A percentile compares a stretch with the other conserved stretches of the same genome.
These are phyloP conservation scores for Lasiosphaeriaceae sp. DNA, from an alignment of 495 filamentous ascomycete genomes.

Conservation along the genomic window DNA sequence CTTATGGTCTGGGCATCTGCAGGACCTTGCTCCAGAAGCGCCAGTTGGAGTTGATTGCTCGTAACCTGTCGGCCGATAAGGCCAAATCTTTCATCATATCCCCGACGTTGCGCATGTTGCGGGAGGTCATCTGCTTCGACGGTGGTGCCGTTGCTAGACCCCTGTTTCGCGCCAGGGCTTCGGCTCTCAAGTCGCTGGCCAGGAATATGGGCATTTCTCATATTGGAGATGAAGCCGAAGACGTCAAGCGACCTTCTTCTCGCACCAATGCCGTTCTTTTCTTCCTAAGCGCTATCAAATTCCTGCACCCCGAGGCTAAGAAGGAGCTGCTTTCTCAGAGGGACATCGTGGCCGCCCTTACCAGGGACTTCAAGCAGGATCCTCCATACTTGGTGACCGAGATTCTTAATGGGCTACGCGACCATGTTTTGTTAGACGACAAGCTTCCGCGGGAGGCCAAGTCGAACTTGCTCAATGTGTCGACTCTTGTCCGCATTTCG, in stretches of 20 bases:
- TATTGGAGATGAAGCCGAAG: conserved; percentile 51
- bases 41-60: conserved; percentile 66
- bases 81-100: conserved; percentile 81
- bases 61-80: conserved; percentile 67
- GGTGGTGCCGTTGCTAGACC: conserved; percentile 70
- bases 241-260: conserved; percentile 61
- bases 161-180: conserved; percentile 64
- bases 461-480: conserved; percentile 64
- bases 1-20: conserved; percentile 68
- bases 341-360: conserved; percentile 63
- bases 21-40: conserved; percentile 68
- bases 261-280: conserved; percentile 72
- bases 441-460: conserved; percentile 67
- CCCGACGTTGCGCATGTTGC: conserved; percentile 73
- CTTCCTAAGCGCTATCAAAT: conserved; percentile 67
- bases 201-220: conserved; percentile 54
- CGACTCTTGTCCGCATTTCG: conserved; percentile 65
- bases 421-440: conserved; percentile 64
- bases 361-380: conserved; percentile 69
- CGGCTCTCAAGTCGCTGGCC: conserved; percentile 68
- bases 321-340: conserved; percentile 69
- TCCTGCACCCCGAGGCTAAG: conserved; percentile 66
- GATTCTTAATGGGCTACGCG: conserved; percentile 60
- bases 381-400: conserved; percentile 65
- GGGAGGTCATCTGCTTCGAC: conserved; percentile 74